These are phyloP conservation scores for Epithele typhae DNA, from an alignment of 768 basidiomycete genomes.

Conservation along the genomic window DNA sequence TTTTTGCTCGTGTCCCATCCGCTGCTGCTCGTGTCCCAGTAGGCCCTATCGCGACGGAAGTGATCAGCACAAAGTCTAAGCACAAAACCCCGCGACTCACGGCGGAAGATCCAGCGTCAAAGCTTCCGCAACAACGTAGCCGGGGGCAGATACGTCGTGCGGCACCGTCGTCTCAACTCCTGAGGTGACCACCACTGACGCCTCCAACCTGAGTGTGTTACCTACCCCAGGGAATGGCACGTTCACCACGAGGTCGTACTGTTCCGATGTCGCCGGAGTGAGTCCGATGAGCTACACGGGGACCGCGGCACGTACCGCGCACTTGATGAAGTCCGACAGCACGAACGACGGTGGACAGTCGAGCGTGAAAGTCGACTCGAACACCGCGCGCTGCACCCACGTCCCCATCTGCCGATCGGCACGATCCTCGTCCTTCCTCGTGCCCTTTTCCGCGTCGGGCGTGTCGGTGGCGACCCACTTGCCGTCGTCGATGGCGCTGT, in stretches of 20 bases:
- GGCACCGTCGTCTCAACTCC: slow-evolving; percentile 1
- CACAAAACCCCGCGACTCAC: neutral
- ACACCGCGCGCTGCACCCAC: slow-evolving; percentile 14
- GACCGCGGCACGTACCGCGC: neutral
- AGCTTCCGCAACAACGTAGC: neutral
- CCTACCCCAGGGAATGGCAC: slow-evolving; percentile 13
- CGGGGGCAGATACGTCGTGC: too few species aligned
- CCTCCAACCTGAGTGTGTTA: slow-evolving; percentile 4
- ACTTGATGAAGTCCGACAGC: neutral
- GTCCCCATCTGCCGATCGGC: too few species aligned
- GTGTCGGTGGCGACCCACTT: neutral
- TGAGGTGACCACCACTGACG: slow-evolving; percentile 5
- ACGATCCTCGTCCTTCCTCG: neutral
- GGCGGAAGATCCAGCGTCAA: slow-evolving; percentile 4
- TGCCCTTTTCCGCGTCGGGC: neutral
- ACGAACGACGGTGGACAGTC: slow-evolving; percentile 12
- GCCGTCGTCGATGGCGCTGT: neutral
- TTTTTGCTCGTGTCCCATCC: neutral
- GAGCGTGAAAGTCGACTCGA: slow-evolving; percentile 10
- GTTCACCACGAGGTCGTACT: slow-evolving; percentile 9
- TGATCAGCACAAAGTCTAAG: neutral
- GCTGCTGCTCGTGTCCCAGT: neutral
- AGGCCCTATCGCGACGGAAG: neutral
- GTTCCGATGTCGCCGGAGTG: too few species aligned
- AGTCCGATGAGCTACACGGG: too few species aligned